These are phyloP conservation scores for Ophiocordyceps camponoti-floridani DNA, from an alignment of 2,329 filamentous ascomycete genomes.

Conservation along the genomic window DNA sequence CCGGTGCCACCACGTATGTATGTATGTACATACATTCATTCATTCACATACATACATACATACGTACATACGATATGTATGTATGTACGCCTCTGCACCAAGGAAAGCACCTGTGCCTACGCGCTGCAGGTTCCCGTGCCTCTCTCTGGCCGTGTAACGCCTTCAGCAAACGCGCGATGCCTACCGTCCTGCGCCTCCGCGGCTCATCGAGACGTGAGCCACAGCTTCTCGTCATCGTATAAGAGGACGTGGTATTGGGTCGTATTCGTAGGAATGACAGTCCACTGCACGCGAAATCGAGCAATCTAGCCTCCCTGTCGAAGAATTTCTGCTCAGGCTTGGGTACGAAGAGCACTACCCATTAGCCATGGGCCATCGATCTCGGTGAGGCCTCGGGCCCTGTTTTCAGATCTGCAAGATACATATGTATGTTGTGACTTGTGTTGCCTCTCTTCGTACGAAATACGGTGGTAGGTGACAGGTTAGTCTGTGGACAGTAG, in stretches of 20 bases:
- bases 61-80: background rate
- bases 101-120: background rate
- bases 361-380: too few relatives aligned
- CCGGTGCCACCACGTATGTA: background rate
- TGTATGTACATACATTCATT: background rate
- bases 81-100: background rate
- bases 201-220: background rate
- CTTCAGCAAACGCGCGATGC: background rate
- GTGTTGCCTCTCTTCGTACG: too few relatives aligned
- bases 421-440: too few relatives aligned
- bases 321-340: background rate
- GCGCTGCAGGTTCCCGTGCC: background rate
- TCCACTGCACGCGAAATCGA: background rate
- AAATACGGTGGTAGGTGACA: too few relatives aligned
- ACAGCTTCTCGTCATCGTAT: background rate
- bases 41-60: too few relatives aligned
- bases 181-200: background rate
- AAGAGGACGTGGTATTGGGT: background rate
- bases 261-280: background rate
- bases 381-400: background rate
- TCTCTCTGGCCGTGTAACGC: background rate
- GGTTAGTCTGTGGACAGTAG: too few relatives aligned
- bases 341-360: background rate
- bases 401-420: background rate
- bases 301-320: background rate